Evolutionary conservation across 192 early-diverging fungal genomes (phyloP).

Genomic region (Chytriomyces sp.): DNA sequence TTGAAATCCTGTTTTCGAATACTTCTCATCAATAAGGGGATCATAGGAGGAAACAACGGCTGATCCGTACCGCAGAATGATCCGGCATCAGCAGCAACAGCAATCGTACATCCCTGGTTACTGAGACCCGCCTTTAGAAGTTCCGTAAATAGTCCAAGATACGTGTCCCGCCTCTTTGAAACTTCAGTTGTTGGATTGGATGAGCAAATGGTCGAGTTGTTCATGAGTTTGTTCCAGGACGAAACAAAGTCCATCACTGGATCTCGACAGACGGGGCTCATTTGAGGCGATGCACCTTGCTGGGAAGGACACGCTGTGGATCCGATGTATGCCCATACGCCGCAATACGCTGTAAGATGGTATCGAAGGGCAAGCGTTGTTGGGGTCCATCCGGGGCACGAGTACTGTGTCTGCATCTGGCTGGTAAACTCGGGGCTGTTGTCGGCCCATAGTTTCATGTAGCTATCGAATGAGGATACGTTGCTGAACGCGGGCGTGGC

Average conservation of each 20-base stretch:
- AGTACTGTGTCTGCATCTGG: constrained; percentile 19
- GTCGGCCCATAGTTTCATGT: constrained; percentile 37
- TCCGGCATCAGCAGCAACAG: constrained; percentile 1
- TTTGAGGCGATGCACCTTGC: not conserved
- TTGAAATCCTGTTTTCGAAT: not conserved
- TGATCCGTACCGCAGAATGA: constrained; percentile 5
- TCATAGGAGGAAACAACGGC: not conserved
- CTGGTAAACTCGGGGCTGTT: constrained; percentile 21
- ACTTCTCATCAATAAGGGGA: not conserved
- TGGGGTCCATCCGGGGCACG: constrained; percentile 40
- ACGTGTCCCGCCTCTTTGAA: not conserved
- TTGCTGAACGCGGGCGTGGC: not conserved
- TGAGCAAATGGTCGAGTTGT: constrained; percentile 10
- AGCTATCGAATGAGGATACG: constrained; percentile 32
- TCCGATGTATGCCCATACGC: constrained; percentile 12
- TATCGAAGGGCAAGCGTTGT: constrained; percentile 24
- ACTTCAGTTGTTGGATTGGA: not conserved
- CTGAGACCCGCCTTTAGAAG: not conserved
- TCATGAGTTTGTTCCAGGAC: constrained; percentile 16
- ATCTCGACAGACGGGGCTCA: constrained; percentile 5
- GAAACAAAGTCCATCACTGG: constrained; percentile 11
- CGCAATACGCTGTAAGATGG: constrained; percentile 23
- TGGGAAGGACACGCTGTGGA: not conserved
- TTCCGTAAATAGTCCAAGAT: constrained; percentile 16
- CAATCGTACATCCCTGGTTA: not conserved